A percentile compares a stretch with the other conserved stretches of the same genome.
phyloP scores from a whole-genome alignment of 495 filamentous ascomycete species.

The Neurospora sp. region DNA sequence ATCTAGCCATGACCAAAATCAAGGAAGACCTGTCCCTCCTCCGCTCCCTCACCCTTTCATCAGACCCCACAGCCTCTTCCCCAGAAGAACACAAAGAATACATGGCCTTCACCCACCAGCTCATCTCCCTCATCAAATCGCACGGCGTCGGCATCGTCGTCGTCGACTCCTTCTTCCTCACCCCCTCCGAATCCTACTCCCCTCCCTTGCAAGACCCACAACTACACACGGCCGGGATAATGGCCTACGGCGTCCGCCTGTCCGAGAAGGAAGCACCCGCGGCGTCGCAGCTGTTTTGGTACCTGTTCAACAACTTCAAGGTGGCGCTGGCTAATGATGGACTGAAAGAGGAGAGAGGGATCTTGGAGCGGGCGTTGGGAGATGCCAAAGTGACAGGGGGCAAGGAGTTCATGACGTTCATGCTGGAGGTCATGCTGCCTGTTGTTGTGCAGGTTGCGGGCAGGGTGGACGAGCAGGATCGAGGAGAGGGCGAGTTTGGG shows the following conservation, averaged over 20 bases:
- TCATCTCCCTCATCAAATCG: slow-evolving; percentile 36
- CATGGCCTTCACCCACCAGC: slow-evolving; percentile 33
- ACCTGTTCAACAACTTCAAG: slow-evolving; percentile 41
- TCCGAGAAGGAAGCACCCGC: slow-evolving; percentile 31
- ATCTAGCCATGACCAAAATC: slow-evolving; percentile 38
- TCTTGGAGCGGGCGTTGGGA: slow-evolving; percentile 12
- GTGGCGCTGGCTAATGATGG: slow-evolving; percentile 32
- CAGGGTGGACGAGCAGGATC: not conserved
- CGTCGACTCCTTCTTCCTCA: slow-evolving; percentile 37
- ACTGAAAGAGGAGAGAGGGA: slow-evolving; percentile 26
- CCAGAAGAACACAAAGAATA: slow-evolving; percentile 25
- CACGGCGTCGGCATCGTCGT: slow-evolving; percentile 34
- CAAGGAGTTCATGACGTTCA: slow-evolving; percentile 33
- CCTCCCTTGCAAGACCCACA: slow-evolving; percentile 38
- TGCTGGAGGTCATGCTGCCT: slow-evolving; percentile 34
- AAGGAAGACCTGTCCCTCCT: slow-evolving; percentile 32
- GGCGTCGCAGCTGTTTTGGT: slow-evolving; percentile 37
- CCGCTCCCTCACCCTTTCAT: not conserved
- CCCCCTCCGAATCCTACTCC: slow-evolving; percentile 36
- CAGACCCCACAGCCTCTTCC: not conserved
- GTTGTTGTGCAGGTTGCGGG: slow-evolving; percentile 24
- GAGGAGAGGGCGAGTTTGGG: not conserved
- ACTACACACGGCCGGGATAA: slow-evolving; percentile 37
- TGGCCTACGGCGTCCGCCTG: slow-evolving; percentile 39
- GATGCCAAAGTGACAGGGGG: not conserved